Base-by-base conservation (phyloP, 345 rosid genomes). In the Triadica sebifera region DNA sequence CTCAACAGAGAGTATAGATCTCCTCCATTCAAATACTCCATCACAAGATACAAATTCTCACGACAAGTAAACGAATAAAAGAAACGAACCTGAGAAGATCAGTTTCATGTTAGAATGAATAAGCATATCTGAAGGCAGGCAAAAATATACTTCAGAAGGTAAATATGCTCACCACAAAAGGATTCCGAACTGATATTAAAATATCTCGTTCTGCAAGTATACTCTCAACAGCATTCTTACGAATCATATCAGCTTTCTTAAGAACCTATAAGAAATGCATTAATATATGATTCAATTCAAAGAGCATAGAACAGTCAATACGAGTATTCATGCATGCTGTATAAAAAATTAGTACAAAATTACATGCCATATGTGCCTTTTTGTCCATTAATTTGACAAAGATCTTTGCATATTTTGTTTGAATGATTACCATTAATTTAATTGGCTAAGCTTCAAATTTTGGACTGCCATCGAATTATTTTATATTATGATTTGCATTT, bases 11-110 rank as follows among this genome's bases (percentile, higher is more conserved):
- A 96, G 86, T 93, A 96, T 63, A 96, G 73, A 82, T 96, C 99
- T 46, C 99, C 99, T 79, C 99, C 99, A 81, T 96, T 96, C 81
- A 96, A 78, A 81, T 96, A 96, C 90, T 96, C 99, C 99, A 96
- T 96, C 86, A 96, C 99, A 77, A 96, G 96, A 83, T 96, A 96
- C 83, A 96, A 86, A 81, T 96, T 96, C 82, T 96, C 99, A 53
- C 98, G 92, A 74, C 98, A 93, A 41, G 99, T 96, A 84, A 96
- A 96, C 20, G 99, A 96, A 86, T 93, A 96, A 85, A 96, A 96
- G 87, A 96, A 96, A 64, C 99, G 98, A 72, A 96, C 99, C 99
- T 96, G 89, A 70, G 19, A 77, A 78, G 79, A 72, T 76, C 72
- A 81, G 68, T 79, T 70, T 67, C 41, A 73, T 65, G 77, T 83